These are phyloP conservation scores for Dictyostelium discoideum DNA, from an alignment of 78 protist species.

Conservation along the genomic window dicty_2.7 NC_007089.4:660501-661000, in stretches of 20 bases:
- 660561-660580: not conserved
- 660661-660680: not conserved
- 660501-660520: not conserved
- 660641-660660: not conserved
- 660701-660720: not conserved
- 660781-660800: not conserved
- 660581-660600: not conserved
- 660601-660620: not conserved
- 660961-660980: not conserved
- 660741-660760: not conserved
- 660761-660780: not conserved
- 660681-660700: not conserved
- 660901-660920: not conserved
- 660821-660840: not conserved
- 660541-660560: not conserved
- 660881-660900: not conserved
- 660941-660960: not conserved
- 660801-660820: not conserved
- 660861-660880: not conserved
- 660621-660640: slow-evolving; percentile 24
- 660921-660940: not conserved
- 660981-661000: no score
- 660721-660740: not conserved
- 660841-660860: not conserved
- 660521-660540: not conserved